phyloP scores from a whole-genome alignment of 2,329 filamentous ascomycete species.

The Polychaeton citri region DNA sequence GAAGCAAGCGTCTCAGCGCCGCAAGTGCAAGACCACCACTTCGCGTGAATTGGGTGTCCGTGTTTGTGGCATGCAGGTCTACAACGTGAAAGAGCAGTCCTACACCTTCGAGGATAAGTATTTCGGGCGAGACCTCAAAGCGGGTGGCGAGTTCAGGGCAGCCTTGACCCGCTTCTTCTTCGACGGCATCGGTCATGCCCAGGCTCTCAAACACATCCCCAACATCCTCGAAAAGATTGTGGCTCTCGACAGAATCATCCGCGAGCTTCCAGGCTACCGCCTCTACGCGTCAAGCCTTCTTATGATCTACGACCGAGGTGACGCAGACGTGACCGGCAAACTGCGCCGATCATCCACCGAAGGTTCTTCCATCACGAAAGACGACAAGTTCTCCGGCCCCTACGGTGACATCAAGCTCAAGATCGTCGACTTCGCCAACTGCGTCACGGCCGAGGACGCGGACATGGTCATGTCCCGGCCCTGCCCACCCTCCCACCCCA shows the following conservation, averaged over 20 bases:
- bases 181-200: slow-evolving; percentile 69
- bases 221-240: slow-evolving; percentile 72
- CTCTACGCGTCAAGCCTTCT: slow-evolving; percentile 92
- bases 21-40: slow-evolving; percentile 86
- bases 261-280: slow-evolving; percentile 67
- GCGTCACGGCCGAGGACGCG: slow-evolving; percentile 74
- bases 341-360: slow-evolving; percentile 3
- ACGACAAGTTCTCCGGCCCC: slow-evolving; percentile 12
- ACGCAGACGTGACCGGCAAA: slow-evolving; percentile 37
- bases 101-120: slow-evolving; percentile 99
- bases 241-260: slow-evolving; percentile 71
- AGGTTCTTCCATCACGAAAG: slow-evolving; percentile 17
- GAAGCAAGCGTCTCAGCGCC: slow-evolving; percentile 83
- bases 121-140: slow-evolving; percentile 77
- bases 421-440: slow-evolving; percentile 97
- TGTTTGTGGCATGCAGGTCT: slow-evolving; percentile 91
- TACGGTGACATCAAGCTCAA: slow-evolving; percentile 63
- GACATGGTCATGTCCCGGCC: slow-evolving; percentile 25
- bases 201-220: slow-evolving; percentile 77
- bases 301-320: slow-evolving; percentile 89
- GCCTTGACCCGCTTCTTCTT: slow-evolving; percentile 83
- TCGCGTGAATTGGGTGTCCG: slow-evolving; percentile 84
- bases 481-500: slow-evolving; percentile 71
- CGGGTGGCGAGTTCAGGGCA: slow-evolving; percentile 75
- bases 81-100: slow-evolving; percentile 69